Evolutionary conservation across 805 yeast species (phyloP).

Genomic region (Wickerhamiella shivajii): DNA sequence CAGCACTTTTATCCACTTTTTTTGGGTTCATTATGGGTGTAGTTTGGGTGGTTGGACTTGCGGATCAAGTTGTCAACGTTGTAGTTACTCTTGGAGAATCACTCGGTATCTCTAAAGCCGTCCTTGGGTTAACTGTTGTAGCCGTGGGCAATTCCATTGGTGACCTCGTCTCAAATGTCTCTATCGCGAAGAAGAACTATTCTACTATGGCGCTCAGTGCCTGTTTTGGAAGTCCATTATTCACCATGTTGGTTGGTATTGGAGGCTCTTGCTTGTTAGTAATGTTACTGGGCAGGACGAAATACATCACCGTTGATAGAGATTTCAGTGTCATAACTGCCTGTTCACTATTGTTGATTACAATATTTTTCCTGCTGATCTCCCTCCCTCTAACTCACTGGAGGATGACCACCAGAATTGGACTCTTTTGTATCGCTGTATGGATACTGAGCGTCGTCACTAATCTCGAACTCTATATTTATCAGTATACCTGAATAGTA

Average conservation of each 20-base stretch:
- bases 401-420: constrained; percentile 29
- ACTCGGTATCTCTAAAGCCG: constrained; percentile 53
- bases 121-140: constrained; percentile 74
- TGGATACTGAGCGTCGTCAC: constrained; percentile 30
- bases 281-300: constrained; percentile 16
- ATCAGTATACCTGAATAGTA: too few relatives aligned
- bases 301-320: constrained; percentile 26
- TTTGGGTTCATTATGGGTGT: constrained; percentile 55
- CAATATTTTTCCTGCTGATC: constrained; percentile 27
- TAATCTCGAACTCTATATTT: constrained; percentile 7
- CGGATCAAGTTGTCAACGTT: constrained; percentile 53
- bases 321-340: constrained; percentile 29
- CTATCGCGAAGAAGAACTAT: constrained; percentile 67
- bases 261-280: constrained; percentile 57
- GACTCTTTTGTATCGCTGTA: constrained; percentile 27
- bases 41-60: constrained; percentile 52
- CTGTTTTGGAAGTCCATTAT: constrained; percentile 83
- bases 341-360: constrained; percentile 28
- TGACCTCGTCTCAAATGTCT: constrained; percentile 69
- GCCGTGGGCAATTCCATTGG: constrained; percentile 91
- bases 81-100: constrained; percentile 47
- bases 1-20: constrained; percentile 18
- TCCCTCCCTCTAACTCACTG: constrained; percentile 31
- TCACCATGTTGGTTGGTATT: constrained; percentile 64
- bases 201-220: constrained; percentile 91